Conservation (phyloP, 495 filamentous ascomycete species). For the Rhypophila decipiens region DNA sequence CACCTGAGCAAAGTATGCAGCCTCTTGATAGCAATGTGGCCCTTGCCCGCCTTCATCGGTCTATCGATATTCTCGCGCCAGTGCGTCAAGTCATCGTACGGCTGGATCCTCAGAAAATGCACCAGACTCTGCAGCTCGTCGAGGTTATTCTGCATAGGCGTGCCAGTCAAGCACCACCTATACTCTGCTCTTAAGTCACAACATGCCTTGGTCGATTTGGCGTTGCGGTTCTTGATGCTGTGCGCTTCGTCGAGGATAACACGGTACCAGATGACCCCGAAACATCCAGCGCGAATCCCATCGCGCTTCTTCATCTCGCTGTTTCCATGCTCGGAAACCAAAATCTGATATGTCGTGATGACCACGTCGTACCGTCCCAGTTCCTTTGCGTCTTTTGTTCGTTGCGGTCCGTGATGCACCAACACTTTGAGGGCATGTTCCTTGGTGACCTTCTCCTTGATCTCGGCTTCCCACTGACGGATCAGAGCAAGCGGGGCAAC, state of each 20-base stretch:
- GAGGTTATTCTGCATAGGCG: constrained; percentile 96
- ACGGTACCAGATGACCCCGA: constrained; percentile 89
- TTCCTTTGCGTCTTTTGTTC: constrained; percentile 68
- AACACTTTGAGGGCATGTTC: constrained; percentile 67
- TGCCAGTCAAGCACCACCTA: constrained; percentile 93
- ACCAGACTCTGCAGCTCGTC: constrained; percentile 93
- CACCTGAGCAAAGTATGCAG: constrained; percentile 77
- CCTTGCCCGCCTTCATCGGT: constrained; percentile 79
- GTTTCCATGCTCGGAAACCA: constrained; percentile 79
- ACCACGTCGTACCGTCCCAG: constrained; percentile 88
- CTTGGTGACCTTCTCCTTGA: constrained; percentile 66
- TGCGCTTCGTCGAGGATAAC: constrained; percentile 95
- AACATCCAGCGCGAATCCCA: constrained; percentile 69
- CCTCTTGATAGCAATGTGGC: constrained; percentile 81
- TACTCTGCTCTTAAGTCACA: constrained; percentile 77
- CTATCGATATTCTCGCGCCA: constrained; percentile 86
- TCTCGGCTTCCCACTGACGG: constrained; percentile 94
- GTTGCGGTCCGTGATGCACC: constrained; percentile 82
- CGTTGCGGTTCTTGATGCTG: constrained; percentile 96
- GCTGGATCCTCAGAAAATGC: constrained; percentile 85
- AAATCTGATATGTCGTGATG: constrained; percentile 92
- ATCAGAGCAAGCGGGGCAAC: constrained; percentile 94
- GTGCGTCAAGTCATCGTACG: constrained; percentile 70
- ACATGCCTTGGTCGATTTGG: constrained; percentile 84
- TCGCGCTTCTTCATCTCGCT: constrained; percentile 40